phyloP scores from a whole-genome alignment of 345 rosid genomes.

The Cardamine resedifolia region DNA sequence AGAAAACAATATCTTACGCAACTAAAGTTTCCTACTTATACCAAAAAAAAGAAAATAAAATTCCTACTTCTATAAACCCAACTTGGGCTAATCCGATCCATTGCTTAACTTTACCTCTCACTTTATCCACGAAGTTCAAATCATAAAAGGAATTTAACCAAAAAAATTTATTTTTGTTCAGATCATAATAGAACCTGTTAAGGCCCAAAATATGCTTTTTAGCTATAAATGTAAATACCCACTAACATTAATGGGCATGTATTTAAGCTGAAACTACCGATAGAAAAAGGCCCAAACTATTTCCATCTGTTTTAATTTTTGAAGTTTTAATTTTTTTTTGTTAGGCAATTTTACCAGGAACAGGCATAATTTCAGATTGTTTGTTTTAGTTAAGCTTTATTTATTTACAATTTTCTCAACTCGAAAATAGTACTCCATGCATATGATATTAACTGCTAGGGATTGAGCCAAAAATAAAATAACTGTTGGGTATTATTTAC shows the following conservation, averaged over 20 bases:
- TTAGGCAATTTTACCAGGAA: background rate
- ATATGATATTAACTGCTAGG: background rate
- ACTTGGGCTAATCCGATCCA: constrained; percentile 1
- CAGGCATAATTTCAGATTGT: background rate
- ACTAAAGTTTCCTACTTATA: background rate
- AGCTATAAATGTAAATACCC: background rate
- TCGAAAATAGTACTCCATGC: background rate
- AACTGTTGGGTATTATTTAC: background rate
- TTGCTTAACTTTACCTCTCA: background rate
- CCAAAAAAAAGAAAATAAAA: too few species aligned
- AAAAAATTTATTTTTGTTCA: background rate
- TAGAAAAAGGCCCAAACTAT: background rate
- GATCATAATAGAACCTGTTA: background rate
- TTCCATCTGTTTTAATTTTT: background rate
- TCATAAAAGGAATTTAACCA: background rate
- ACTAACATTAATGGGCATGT: background rate
- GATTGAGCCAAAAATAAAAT: background rate
- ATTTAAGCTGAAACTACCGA: background rate
- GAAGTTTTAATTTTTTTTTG: background rate
- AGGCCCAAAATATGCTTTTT: constrained; percentile 1
- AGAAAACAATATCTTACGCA: background rate
- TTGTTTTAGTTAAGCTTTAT: background rate
- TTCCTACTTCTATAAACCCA: constrained; percentile 1
- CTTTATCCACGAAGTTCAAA: background rate
- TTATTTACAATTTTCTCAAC: background rate